These are phyloP conservation scores for Chlorella sp. DNA, from an alignment of 139 green algal genomes.

Conservation along the genomic window DNA sequence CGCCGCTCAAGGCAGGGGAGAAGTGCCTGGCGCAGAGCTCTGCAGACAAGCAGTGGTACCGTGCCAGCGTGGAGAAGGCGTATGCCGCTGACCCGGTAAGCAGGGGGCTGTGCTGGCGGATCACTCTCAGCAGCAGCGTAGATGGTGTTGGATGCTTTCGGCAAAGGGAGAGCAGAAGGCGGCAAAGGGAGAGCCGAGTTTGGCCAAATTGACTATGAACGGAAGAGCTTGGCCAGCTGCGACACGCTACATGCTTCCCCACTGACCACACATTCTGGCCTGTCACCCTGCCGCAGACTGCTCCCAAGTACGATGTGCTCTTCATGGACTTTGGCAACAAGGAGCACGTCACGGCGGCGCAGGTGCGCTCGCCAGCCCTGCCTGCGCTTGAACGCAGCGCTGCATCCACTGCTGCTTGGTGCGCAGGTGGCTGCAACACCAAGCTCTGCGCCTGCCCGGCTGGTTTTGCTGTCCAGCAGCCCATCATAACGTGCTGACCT, in stretches of 20 bases:
- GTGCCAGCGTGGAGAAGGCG: conserved; percentile 49
- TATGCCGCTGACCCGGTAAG: conserved; percentile 48
- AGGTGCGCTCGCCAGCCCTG: background rate
- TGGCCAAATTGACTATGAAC: too few relatives aligned
- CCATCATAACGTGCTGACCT: background rate
- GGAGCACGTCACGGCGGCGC: conserved; percentile 53
- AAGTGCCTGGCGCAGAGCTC: conserved; percentile 80
- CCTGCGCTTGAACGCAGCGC: background rate
- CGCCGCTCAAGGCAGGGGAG: conserved; percentile 65
- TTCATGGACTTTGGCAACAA: conserved; percentile 97
- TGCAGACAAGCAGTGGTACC: conserved; percentile 87
- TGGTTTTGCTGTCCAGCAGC: too few relatives aligned
- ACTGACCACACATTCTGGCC: too few relatives aligned
- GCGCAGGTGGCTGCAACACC: too few relatives aligned
- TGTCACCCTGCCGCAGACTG: too few relatives aligned
- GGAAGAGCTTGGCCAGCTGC: too few relatives aligned
- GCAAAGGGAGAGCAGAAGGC: too few relatives aligned
- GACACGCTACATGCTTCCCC: too few relatives aligned
- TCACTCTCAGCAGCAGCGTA: background rate
- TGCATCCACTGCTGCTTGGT: background rate
- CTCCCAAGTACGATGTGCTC: conserved; percentile 78
- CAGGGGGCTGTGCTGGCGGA: conserved; percentile 2
- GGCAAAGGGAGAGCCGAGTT: too few relatives aligned
- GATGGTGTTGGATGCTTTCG: too few relatives aligned
- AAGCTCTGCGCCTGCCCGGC: too few relatives aligned